These are phyloP conservation scores for Trametes cubensis DNA, from an alignment of 768 basidiomycete genomes.

Conservation along the genomic window DNA sequence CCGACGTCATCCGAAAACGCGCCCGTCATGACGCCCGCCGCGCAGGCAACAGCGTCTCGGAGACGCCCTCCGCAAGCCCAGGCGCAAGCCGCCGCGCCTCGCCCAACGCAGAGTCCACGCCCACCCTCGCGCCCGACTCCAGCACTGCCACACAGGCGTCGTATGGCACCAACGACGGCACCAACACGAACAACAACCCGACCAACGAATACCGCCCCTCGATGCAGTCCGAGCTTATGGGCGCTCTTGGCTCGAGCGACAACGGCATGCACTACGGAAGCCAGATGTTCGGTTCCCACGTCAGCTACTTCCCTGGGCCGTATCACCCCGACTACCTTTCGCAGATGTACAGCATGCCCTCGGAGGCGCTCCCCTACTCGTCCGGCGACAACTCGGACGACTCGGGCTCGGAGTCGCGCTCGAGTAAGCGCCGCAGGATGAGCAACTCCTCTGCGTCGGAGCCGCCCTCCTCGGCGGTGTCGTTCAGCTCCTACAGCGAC, in stretches of 20 bases:
- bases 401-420: constrained; percentile 41
- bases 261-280: constrained; percentile 25
- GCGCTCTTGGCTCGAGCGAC: constrained; percentile 43
- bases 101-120: constrained; percentile 56
- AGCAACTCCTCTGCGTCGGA: constrained; percentile 56
- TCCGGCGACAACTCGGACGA: constrained; percentile 49
- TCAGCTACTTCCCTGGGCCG: constrained; percentile 61
- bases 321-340: constrained; percentile 74
- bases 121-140: constrained; percentile 71
- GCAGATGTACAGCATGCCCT: constrained; percentile 48
- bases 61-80: constrained; percentile 77
- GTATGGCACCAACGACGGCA: constrained; percentile 42
- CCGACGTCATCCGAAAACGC: constrained; percentile 86
- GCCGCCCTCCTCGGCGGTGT: constrained; percentile 63
- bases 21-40: constrained; percentile 80
- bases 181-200: constrained; percentile 15
- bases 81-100: constrained; percentile 75
- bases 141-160: constrained; percentile 52
- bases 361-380: constrained; percentile 58
- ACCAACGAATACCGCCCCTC: constrained; percentile 44
- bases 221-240: constrained; percentile 55
- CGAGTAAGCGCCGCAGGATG: constrained; percentile 72
- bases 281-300: constrained; percentile 40
- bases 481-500: constrained; percentile 62
- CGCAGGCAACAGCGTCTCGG: constrained; percentile 50